Conservation (phyloP, 768 basidiomycete species). For the Amanita exitialis region DNA sequence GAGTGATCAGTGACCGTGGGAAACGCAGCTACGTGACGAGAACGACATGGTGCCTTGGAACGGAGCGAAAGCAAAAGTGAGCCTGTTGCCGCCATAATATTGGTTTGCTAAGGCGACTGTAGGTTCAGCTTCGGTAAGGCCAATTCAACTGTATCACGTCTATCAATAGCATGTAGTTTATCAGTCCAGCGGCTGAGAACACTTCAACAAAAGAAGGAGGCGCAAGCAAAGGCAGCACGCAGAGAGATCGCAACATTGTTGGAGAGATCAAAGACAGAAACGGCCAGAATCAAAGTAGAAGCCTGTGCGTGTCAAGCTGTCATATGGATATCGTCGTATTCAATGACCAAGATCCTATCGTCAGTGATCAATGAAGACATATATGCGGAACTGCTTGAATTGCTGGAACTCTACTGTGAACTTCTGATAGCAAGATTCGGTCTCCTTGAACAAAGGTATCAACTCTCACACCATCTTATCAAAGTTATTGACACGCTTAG, state of each 20-base stretch:
- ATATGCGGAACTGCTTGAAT: slow-evolving; percentile 79
- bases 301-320: slow-evolving; percentile 42
- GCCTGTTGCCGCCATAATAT: neutral
- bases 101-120: slow-evolving; percentile 6
- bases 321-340: slow-evolving; percentile 2
- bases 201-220: slow-evolving; percentile 87
- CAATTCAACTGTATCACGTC: slow-evolving; percentile 2
- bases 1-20: neutral
- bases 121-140: slow-evolving; percentile 36
- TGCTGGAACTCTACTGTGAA: slow-evolving; percentile 92
- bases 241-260: slow-evolving; percentile 76
- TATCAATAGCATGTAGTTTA: slow-evolving; percentile 33
- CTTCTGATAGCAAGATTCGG: slow-evolving; percentile 89
- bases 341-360: slow-evolving; percentile 1
- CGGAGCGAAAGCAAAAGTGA: slow-evolving; percentile 38
- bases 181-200: slow-evolving; percentile 81
- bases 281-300: slow-evolving; percentile 79
- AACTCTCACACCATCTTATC: slow-evolving; percentile 8
- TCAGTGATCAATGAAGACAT: slow-evolving; percentile 80
- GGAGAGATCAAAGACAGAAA: slow-evolving; percentile 75
- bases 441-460: slow-evolving; percentile 81
- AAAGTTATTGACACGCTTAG: slow-evolving; percentile 25
- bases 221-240: slow-evolving; percentile 59
- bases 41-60: slow-evolving; percentile 44
- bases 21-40: neutral